Evolutionary conservation across 1,284 basidiomycete genomes (phyloP).

Genomic region (Xerocomus amazonicus): DNA sequence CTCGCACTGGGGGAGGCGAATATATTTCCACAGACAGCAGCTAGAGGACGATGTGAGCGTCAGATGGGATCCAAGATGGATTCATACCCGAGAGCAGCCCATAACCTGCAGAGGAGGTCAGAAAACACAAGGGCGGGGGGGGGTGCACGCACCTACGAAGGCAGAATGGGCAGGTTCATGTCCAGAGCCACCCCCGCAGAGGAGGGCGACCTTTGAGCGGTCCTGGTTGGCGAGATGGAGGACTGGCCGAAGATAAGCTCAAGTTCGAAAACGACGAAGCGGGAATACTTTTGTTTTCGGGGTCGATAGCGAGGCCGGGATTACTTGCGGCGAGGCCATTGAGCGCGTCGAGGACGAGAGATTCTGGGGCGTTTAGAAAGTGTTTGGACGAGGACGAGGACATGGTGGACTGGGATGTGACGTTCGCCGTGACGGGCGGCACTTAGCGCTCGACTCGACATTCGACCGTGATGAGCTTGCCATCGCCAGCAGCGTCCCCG

Average conservation of each 20-base stretch:
- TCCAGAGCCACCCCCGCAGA: slow-evolving; percentile 89
- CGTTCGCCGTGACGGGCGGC: not conserved
- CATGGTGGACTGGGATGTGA: not conserved
- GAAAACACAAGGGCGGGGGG: not conserved
- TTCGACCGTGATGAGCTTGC: slow-evolving; percentile 31
- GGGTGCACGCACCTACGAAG: slow-evolving; percentile 59
- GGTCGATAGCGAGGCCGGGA: slow-evolving; percentile 66
- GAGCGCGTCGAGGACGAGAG: slow-evolving; percentile 76
- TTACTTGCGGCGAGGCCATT: slow-evolving; percentile 71
- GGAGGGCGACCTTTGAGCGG: slow-evolving; percentile 69
- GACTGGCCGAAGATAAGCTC: slow-evolving; percentile 39
- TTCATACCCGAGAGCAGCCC: slow-evolving; percentile 72
- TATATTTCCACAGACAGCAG: slow-evolving; percentile 82
- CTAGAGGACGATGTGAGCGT: slow-evolving; percentile 34
- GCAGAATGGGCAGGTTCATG: slow-evolving; percentile 88
- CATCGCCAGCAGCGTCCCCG: slow-evolving; percentile 35
- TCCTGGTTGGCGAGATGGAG: slow-evolving; percentile 58
- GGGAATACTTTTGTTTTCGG: slow-evolving; percentile 55
- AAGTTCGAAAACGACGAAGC: not conserved
- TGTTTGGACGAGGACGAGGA: slow-evolving; percentile 52
- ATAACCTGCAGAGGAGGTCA: slow-evolving; percentile 43
- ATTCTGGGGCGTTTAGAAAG: slow-evolving; percentile 65
- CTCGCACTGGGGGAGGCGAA: slow-evolving; percentile 86
- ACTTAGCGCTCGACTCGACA: not conserved
- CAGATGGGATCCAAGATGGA: not conserved